These are phyloP conservation scores for Geotrichum aggregatum DNA, from an alignment of 1,139 yeast genomes.

Conservation along the genomic window DNA sequence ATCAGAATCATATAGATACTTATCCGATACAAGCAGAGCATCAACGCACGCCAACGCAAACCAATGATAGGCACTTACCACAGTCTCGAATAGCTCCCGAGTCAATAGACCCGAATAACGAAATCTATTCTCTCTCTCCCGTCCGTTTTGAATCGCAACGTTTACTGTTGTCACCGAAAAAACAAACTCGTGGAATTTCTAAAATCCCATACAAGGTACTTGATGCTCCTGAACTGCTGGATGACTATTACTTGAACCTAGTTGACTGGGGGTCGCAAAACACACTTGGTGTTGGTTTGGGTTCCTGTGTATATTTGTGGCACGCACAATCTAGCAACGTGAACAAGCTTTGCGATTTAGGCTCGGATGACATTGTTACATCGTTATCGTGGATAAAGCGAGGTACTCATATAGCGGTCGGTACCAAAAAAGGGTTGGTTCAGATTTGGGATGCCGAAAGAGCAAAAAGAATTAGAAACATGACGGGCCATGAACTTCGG, in stretches of 20 bases:
- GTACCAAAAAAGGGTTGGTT: conserved; percentile 80
- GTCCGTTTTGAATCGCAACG: conserved; percentile 85
- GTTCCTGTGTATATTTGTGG: conserved; percentile 85
- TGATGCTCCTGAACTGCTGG: conserved; percentile 94
- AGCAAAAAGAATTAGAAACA: conserved; percentile 75
- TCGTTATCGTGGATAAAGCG: conserved; percentile 82
- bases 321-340: conserved; percentile 85
- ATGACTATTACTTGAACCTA: conserved; percentile 85
- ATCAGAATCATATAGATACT: background rate
- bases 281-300: conserved; percentile 83
- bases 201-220: conserved; percentile 88
- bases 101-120: conserved; percentile 53
- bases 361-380: conserved; percentile 63
- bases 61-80: background rate
- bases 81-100: conserved; percentile 1
- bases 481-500: conserved; percentile 86
- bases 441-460: conserved; percentile 96
- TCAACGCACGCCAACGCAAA: conserved; percentile 6
- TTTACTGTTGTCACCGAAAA: conserved; percentile 73
- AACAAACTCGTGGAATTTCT: conserved; percentile 69
- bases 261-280: conserved; percentile 96
- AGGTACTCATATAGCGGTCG: conserved; percentile 88
- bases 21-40: background rate
- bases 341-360: conserved; percentile 68
- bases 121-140: conserved; percentile 76